A percentile compares a stretch with the other conserved stretches of the same genome.
Conservation (phyloP, 345 rosid genomes). For the Citrus hindsii region DNA sequence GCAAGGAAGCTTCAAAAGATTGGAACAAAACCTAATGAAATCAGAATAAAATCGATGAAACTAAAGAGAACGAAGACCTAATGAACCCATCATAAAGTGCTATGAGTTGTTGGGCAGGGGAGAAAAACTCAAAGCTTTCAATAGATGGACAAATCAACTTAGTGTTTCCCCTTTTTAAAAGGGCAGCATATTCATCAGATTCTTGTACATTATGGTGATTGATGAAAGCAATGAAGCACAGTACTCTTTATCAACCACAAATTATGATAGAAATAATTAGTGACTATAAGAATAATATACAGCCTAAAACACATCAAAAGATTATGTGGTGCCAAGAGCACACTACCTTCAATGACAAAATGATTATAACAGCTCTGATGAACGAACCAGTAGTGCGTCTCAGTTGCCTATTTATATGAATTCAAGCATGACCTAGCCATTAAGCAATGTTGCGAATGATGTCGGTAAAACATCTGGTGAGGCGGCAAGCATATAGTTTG, state of each 20-base stretch:
- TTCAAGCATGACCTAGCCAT: slow-evolving; percentile 11
- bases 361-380: slow-evolving; percentile 18
- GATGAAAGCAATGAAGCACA: slow-evolving; percentile 28
- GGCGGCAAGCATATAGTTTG: slow-evolving; percentile 40
- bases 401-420: slow-evolving; percentile 23
- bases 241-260: slow-evolving; percentile 21
- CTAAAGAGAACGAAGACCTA: slow-evolving; percentile 16
- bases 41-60: neutral
- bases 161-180: slow-evolving; percentile 1
- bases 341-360: slow-evolving; percentile 13
- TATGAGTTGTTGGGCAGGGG: slow-evolving; percentile 9
- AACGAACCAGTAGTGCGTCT: slow-evolving; percentile 10
- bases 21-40: neutral
- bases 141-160: slow-evolving; percentile 9
- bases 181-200: slow-evolving; percentile 21
- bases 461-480: slow-evolving; percentile 16
- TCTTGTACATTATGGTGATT: slow-evolving; percentile 6
- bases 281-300: neutral
- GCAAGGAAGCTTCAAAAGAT: slow-evolving; percentile 5
- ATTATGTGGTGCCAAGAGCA: neutral
- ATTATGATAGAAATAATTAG: slow-evolving; percentile 2
- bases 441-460: slow-evolving; percentile 8
- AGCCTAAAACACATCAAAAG: neutral
- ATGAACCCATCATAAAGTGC: slow-evolving; percentile 23
- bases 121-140: neutral